Conservation (phyloP, 1,284 basidiomycete species). For the Bondarzewia mesenterica region DNA sequence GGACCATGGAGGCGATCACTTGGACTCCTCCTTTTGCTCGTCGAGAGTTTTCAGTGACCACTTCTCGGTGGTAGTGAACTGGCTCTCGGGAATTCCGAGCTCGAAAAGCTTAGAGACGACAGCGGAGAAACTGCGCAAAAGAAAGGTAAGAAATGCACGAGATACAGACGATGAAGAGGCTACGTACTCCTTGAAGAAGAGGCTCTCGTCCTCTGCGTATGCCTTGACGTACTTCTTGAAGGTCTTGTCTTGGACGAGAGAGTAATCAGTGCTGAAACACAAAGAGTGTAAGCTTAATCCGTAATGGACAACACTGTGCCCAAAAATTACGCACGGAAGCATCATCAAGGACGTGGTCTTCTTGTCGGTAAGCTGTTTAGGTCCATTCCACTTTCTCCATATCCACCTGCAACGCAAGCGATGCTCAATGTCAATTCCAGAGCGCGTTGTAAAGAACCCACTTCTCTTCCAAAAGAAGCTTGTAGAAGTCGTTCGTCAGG, state of each 20-base stretch:
- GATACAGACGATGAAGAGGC: conserved; percentile 4
- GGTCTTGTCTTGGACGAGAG: conserved; percentile 77
- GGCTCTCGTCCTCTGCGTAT: conserved; percentile 76
- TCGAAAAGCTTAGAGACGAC: conserved; percentile 76
- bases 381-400: conserved; percentile 86
- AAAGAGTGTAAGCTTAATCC: not conserved
- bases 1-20: no score
- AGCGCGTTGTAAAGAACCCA: conserved; percentile 27
- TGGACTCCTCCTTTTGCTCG: conserved; percentile 35
- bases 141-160: conserved; percentile 5
- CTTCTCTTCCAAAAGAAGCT: conserved; percentile 84
- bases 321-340: conserved; percentile 63
- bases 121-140: conserved; percentile 62
- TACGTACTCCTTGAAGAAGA: conserved; percentile 86
- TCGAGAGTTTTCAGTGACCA: conserved; percentile 65
- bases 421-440: not conserved
- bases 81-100: conserved; percentile 78
- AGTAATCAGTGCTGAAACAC: conserved; percentile 65
- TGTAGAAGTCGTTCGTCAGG: conserved; percentile 88
- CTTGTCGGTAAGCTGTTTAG: conserved; percentile 93
- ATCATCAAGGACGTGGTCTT: conserved; percentile 90
- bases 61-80: conserved; percentile 62
- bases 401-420: conserved; percentile 41
- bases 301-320: not conserved
- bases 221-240: conserved; percentile 82